phyloP scores from a whole-genome alignment of 805 yeast genomes.

The Phaffomyces thermotolerans region DNA sequence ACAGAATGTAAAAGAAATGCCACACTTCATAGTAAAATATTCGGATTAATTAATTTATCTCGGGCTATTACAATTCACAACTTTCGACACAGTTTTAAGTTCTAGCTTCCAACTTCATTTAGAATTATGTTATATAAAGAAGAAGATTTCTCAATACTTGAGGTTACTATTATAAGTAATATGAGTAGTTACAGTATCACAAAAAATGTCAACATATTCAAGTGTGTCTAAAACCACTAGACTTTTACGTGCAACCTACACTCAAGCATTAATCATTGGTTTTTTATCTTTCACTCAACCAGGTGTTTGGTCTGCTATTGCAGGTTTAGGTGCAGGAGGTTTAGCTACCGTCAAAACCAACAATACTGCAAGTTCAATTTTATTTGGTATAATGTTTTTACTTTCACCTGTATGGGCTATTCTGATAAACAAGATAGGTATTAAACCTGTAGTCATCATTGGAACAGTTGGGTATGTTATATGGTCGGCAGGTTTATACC shows the following conservation, averaged over 20 bases:
- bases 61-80: too few relatives aligned
- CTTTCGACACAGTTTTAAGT: too few relatives aligned
- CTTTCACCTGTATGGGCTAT: conserved; percentile 18
- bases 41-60: too few relatives aligned
- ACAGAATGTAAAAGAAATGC: too few relatives aligned
- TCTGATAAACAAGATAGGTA: conserved; percentile 19
- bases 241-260: background rate
- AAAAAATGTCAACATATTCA: too few relatives aligned
- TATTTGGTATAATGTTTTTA: conserved; percentile 20
- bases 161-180: too few relatives aligned
- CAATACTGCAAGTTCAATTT: conserved; percentile 14
- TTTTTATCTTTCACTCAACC: conserved; percentile 21
- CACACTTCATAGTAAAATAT: too few relatives aligned
- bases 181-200: too few relatives aligned
- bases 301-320: conserved; percentile 20
- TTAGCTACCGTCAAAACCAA: conserved; percentile 13
- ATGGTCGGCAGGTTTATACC: conserved; percentile 23
- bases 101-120: too few relatives aligned
- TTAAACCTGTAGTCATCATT: conserved; percentile 13
- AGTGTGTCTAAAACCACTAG: background rate
- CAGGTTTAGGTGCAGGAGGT: conserved; percentile 23
- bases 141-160: too few relatives aligned
- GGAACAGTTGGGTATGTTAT: conserved; percentile 23
- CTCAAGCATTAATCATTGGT: conserved; percentile 18
- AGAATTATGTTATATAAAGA: too few relatives aligned